Evolutionary conservation across 1,284 basidiomycete genomes (phyloP).

Genomic region (Austropuccinia psidii): DNA sequence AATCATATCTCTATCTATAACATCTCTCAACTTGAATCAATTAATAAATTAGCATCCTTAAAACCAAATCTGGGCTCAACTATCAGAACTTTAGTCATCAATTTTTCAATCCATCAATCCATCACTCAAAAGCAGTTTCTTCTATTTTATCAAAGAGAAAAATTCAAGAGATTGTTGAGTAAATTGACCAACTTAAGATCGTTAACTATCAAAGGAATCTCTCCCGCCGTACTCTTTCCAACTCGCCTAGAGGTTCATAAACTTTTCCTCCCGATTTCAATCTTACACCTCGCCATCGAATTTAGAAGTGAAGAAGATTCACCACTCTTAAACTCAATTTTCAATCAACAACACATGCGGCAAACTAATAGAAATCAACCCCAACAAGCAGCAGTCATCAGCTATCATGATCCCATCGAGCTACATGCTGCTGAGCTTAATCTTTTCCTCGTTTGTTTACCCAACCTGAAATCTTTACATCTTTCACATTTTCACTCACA

Average conservation of each 20-base stretch:
- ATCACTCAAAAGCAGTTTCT: background rate
- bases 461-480: background rate
- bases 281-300: conserved; percentile 1
- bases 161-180: background rate
- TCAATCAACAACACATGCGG: background rate
- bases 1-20: background rate
- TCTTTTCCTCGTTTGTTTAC: background rate
- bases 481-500: background rate
- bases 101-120: background rate
- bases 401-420: background rate
- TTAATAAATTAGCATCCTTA: background rate
- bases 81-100: background rate
- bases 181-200: background rate
- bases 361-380: background rate
- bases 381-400: too few species aligned
- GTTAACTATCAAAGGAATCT: background rate
- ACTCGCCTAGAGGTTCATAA: background rate
- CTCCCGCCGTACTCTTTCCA: background rate
- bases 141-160: background rate
- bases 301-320: background rate
- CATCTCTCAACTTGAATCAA: background rate
- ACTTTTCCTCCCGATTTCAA: background rate
- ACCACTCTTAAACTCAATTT: background rate
- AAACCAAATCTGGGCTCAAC: background rate
- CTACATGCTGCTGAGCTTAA: conserved; percentile 8